Evolutionary conservation across 768 basidiomycete genomes (phyloP).

Genomic region (Leccinum subgranulosum): DNA sequence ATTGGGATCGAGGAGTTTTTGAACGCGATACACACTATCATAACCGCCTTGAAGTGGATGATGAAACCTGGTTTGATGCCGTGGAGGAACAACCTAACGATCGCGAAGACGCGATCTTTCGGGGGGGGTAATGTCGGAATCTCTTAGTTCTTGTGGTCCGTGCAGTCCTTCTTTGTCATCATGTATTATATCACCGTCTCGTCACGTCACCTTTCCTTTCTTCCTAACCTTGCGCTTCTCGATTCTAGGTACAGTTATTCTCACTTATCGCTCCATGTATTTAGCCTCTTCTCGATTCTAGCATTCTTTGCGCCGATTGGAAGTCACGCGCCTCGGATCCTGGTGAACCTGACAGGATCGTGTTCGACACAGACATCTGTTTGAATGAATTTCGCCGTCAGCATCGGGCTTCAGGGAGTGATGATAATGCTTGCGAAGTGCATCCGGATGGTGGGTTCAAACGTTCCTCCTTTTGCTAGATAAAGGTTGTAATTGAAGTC

Average conservation of each 20-base stretch:
- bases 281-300: too few species aligned
- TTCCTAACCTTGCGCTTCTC: too few species aligned
- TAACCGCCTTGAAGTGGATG: too few species aligned
- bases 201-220: too few species aligned
- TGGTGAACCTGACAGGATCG: slow-evolving; percentile 26
- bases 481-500: slow-evolving; percentile 53
- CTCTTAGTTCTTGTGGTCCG: background rate
- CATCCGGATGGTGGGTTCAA: slow-evolving; percentile 61
- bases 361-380: slow-evolving; percentile 56
- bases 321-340: too few species aligned
- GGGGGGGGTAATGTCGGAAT: background rate
- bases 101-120: background rate
- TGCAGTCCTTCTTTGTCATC: background rate
- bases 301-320: too few species aligned
- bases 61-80: slow-evolving; percentile 2
- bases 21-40: background rate
- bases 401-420: background rate
- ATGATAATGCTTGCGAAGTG: background rate
- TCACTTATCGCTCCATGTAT: too few species aligned
- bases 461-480: slow-evolving; percentile 53
- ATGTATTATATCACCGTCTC: too few species aligned
- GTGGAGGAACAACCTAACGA: background rate
- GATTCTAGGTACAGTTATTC: too few species aligned
- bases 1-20: background rate
- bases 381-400: background rate